phyloP scores from a whole-genome alignment of 2,329 filamentous ascomycete genomes.

The Beauveria bassiana region DNA sequence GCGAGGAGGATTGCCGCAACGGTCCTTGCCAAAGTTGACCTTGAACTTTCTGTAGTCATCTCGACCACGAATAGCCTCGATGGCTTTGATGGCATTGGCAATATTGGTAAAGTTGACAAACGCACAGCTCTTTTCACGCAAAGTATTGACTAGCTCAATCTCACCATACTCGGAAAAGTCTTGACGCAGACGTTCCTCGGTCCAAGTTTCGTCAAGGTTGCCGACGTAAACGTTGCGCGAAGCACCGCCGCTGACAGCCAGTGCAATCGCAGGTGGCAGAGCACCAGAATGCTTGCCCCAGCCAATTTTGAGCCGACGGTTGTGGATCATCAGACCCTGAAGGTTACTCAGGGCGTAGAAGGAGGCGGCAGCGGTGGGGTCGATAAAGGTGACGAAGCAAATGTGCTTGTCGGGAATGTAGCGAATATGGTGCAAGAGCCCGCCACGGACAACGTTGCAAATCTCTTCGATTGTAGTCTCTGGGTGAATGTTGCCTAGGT shows the following conservation, averaged over 20 bases:
- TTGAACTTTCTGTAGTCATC: slow-evolving; percentile 99
- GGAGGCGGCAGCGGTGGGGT: slow-evolving; percentile 92
- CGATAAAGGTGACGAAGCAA: slow-evolving; percentile 99
- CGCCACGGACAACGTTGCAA: slow-evolving; percentile 95
- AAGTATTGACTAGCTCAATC: slow-evolving; percentile 92
- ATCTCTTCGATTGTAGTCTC: slow-evolving; percentile 99
- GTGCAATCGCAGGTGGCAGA: slow-evolving; percentile 86
- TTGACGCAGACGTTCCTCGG: slow-evolving; percentile 87
- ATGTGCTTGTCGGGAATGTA: slow-evolving; percentile 99
- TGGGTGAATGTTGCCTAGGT: slow-evolving; percentile 96
- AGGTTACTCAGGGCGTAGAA: slow-evolving; percentile 98
- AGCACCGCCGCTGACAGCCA: slow-evolving; percentile 92
- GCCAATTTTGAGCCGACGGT: slow-evolving; percentile 92
- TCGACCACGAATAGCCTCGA: slow-evolving; percentile 87
- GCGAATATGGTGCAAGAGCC: slow-evolving; percentile 92
- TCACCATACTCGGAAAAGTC: slow-evolving; percentile 97
- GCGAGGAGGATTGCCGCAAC: slow-evolving; percentile 91
- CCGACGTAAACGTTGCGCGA: slow-evolving; percentile 99
- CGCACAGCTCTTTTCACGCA: slow-evolving; percentile 97
- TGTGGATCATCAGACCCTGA: slow-evolving; percentile 98
- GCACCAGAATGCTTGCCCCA: slow-evolving; percentile 99
- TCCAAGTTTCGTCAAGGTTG: slow-evolving; percentile 96
- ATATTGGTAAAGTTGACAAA: slow-evolving; percentile 99
- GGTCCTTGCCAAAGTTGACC: slow-evolving; percentile 98
- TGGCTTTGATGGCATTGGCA: slow-evolving; percentile 98